Conservation (phyloP, 768 basidiomycete species). For the Coprinopsis marcescibilis region DNA sequence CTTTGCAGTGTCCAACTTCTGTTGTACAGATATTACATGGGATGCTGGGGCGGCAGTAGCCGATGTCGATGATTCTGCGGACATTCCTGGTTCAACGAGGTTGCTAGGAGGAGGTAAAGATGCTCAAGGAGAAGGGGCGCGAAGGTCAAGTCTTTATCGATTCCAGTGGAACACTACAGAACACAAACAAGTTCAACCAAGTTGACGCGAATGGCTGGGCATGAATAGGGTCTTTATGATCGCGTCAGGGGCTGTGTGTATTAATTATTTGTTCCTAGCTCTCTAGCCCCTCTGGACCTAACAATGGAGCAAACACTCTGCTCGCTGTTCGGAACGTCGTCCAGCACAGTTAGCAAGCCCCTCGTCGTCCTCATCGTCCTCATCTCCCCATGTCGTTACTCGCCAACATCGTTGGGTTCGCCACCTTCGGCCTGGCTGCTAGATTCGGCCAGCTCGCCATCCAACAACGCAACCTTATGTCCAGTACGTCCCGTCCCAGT, state of each 20-base stretch:
- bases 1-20: conserved; percentile 57
- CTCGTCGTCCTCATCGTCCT: conserved; percentile 9
- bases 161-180: conserved; percentile 9
- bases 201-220: neutral
- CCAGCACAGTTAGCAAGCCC: conserved; percentile 7
- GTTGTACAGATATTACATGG: conserved; percentile 6
- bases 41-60: conserved; percentile 12
- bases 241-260: conserved; percentile 32
- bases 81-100: conserved; percentile 8
- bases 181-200: neutral
- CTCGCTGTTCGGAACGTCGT: conserved; percentile 1
- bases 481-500: conserved; percentile 50
- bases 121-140: conserved; percentile 8
- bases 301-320: conserved; percentile 1
- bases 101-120: neutral
- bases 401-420: conserved; percentile 70
- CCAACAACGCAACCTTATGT: conserved; percentile 71
- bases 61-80: conserved; percentile 6
- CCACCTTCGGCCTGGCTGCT: conserved; percentile 75
- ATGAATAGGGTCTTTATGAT: conserved; percentile 13
- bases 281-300: conserved; percentile 13
- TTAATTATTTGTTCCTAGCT: conserved; percentile 26
- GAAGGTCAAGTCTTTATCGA: neutral
- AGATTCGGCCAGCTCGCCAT: conserved; percentile 86
- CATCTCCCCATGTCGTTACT: conserved; percentile 51